Conservation (phyloP, 108 stramenopile species). For the Nitzschia sp. region DNA sequence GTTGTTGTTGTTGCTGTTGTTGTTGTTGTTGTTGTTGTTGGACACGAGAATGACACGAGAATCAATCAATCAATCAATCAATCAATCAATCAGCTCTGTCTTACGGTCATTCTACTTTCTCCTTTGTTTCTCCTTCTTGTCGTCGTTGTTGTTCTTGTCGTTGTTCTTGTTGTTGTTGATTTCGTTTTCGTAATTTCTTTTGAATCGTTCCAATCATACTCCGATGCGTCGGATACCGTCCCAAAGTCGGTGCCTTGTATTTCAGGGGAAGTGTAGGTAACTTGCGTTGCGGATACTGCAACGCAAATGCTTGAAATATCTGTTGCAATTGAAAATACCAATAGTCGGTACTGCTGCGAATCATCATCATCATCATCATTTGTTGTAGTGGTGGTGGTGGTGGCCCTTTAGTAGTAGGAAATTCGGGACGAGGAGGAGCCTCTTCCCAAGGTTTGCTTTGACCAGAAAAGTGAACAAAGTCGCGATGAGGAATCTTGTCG, state of each 20-base stretch:
- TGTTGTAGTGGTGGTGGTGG: no score
- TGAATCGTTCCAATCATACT: constrained; percentile 18
- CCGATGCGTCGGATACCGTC: constrained; percentile 29
- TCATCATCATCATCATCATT: background rate
- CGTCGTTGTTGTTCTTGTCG: background rate
- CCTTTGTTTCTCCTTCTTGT: no score
- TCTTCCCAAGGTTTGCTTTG: constrained; percentile 55
- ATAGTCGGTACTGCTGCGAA: constrained; percentile 9
- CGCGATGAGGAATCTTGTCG: constrained; percentile 31
- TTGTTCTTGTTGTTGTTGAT: constrained; percentile 3
- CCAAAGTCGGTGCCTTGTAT: constrained; percentile 1
- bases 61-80: no score
- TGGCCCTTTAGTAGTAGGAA: constrained; percentile 14
- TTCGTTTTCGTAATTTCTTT: constrained; percentile 5
- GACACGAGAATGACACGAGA: no score
- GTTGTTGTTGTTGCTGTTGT: no score
- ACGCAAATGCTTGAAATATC: constrained; percentile 1
- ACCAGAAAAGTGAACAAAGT: constrained; percentile 46
- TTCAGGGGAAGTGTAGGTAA: constrained; percentile 15
- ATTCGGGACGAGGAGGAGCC: background rate
- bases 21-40: no score
- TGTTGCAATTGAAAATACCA: constrained; percentile 16
- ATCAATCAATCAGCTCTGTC: no score
- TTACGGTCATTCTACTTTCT: no score
- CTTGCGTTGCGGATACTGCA: background rate